Evolutionary conservation across 352 stramenopile genomes (phyloP), one percentile per base, ranked within the genome.

Genomic region (Plasmopara halstedii): DNA sequence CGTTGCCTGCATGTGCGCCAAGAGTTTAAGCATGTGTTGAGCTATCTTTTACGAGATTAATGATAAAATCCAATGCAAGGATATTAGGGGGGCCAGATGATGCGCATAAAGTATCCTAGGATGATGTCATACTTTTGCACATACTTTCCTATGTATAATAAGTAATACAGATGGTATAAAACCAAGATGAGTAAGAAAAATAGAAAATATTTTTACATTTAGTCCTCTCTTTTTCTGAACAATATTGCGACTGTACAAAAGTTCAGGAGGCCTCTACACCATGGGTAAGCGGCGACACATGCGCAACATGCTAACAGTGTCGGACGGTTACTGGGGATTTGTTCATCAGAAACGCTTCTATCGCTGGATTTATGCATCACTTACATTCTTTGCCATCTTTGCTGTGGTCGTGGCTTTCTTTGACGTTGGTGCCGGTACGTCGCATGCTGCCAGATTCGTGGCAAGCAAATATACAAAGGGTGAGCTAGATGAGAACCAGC

Each of bases 381-480:
- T 88, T 25, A 83, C 76, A 45, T 78, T 85, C 52, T 88, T 86
- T 46, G 67, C 71, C 26, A 83, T 83, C 53, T 83, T 88, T 42
- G 73, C 76, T n/a, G 58, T 88, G 33, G 73, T 88, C 40, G 76
- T 73, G 40, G 57, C 69, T 20, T 86, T 88, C 63, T 88, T 88
- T 52, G 44, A 83, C 45, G 68, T 88, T 11, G 72, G 70, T 21
- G 65, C 60, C 1, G 73, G 71, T 29, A 88, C 76, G 20, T 49
- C 58, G 2, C 76, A 75, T 48, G 59, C 73, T 15, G 50, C 56
- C 9, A 61, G 69, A 18, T 85, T 72, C 40, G 52, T 80, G 40
- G 60, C 60, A 19, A 58, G 64, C 46, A 65, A 79, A 31, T 68
- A 83, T 61, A 73, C 71, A 18, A 61, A 70, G 35, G 62, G 64